A percentile compares a stretch with the other conserved stretches of the same genome.
These are phyloP conservation scores for Dictyostelium capitatum DNA, from an alignment of 78 protist genomes.

Conservation along the genomic window DNA sequence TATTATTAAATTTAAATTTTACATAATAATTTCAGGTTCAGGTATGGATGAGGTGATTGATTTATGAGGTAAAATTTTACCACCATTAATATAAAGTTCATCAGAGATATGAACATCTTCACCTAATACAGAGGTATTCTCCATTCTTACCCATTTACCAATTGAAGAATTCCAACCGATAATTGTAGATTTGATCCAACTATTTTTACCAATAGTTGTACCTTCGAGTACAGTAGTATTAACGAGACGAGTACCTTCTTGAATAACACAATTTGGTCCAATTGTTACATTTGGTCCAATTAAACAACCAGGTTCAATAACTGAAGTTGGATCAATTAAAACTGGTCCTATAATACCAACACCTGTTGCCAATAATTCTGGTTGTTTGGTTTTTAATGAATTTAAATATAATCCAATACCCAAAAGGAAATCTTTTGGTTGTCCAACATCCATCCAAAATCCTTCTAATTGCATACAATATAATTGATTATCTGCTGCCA, in stretches of 20 bases:
- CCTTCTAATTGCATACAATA: slow-evolving; percentile 92
- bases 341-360: slow-evolving; percentile 77
- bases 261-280: slow-evolving; percentile 92
- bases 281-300: slow-evolving; percentile 95
- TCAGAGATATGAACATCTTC: slow-evolving; percentile 93
- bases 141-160: slow-evolving; percentile 94
- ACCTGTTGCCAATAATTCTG: slow-evolving; percentile 73
- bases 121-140: slow-evolving; percentile 92
- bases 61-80: slow-evolving; percentile 95
- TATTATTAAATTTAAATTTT: neutral
- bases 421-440: slow-evolving; percentile 88
- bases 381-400: slow-evolving; percentile 35
- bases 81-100: slow-evolving; percentile 95
- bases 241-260: slow-evolving; percentile 86
- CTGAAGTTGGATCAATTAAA: slow-evolving; percentile 87
- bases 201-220: slow-evolving; percentile 56
- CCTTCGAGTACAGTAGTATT: slow-evolving; percentile 85
- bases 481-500: slow-evolving; percentile 91
- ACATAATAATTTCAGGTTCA: slow-evolving; percentile 92
- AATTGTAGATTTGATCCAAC: slow-evolving; percentile 87
- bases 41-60: slow-evolving; percentile 61
- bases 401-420: slow-evolving; percentile 70
- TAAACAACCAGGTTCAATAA: slow-evolving; percentile 89
- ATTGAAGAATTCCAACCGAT: slow-evolving; percentile 95
- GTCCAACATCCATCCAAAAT: slow-evolving; percentile 98